Base-by-base conservation (phyloP, 768 basidiomycete genomes). In the Tulasnella sp. region DNA sequence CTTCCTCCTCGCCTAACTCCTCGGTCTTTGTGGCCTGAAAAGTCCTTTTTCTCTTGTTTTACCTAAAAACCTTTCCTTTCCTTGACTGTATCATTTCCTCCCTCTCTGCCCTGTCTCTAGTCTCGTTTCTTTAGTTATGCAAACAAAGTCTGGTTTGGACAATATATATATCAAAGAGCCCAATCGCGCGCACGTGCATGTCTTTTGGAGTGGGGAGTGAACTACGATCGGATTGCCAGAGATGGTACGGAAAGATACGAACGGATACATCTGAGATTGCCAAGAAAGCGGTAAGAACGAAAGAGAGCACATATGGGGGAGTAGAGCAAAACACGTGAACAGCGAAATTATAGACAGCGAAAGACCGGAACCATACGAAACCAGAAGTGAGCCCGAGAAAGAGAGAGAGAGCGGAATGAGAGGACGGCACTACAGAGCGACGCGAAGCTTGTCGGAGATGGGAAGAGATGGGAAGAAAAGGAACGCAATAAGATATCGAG, bases 81-180 rank as follows among this genome's bases (percentile, higher is more conserved):
- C 31, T 69, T 69, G 64, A 69, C 64, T 69, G 64, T 69, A 69
- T 69, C 64, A 69, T 69, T 69, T 69, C 37, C 37, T 37, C 37
- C 37, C 37, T 37, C 64, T n/a, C 64, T 20, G 12, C 64, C 16
- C 64, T 69, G 64, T 69, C 64, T 37, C 64, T 69, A 37, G 64
- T 69, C 64, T 69, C 31, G 31, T 37, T 31, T 42, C 42, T 20
- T 69, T 28, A 69, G 64, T 69, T 69, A 69, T 69, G 64, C 64
- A 69, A 69, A 69, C 28, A 69, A 69, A 69, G 31, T 16, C 31
- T 69, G 64, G 64, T 69, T 69, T 69, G 28, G 64, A 69, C 64
- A 69, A 12, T 60, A 14, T n/a, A 60, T 60, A 16, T 46, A 18
- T 46, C 16, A 1, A 37, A 18, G 46, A 14, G 46, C 14, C 46